Conservation (phyloP, 352 stramenopile genomes). For the Globisporangium splendens region DNA sequence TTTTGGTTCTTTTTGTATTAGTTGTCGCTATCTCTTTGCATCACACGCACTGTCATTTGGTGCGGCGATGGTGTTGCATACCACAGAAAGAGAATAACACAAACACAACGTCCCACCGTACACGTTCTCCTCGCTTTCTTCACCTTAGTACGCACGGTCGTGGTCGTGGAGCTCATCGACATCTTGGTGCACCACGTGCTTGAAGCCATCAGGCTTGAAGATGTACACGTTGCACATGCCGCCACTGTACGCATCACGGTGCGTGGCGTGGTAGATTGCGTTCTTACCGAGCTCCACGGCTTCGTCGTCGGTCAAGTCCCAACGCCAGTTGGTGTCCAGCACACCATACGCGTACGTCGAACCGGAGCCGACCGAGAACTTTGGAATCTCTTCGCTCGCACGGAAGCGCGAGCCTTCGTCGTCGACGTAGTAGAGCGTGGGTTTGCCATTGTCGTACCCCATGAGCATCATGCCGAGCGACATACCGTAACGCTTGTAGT, state of each 20-base stretch:
- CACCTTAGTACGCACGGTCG: slow-evolving; percentile 37
- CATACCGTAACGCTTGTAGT: slow-evolving; percentile 91
- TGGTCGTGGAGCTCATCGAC: slow-evolving; percentile 98
- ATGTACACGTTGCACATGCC: slow-evolving; percentile 96
- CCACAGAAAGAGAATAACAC: no score
- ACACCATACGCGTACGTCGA: slow-evolving; percentile 99
- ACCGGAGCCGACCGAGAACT: slow-evolving; percentile 98
- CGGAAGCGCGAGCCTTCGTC: slow-evolving; percentile 98
- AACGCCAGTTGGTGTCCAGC: slow-evolving; percentile 96
- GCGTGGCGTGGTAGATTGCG: slow-evolving; percentile 99
- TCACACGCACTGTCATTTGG: no score
- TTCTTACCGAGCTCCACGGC: slow-evolving; percentile 98
- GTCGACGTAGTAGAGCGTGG: slow-evolving; percentile 99
- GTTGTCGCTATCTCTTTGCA: no score
- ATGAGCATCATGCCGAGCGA: slow-evolving; percentile 99
- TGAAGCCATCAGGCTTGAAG: slow-evolving; percentile 97
- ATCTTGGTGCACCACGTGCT: slow-evolving; percentile 96
- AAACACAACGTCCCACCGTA: no score
- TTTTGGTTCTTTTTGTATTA: no score
- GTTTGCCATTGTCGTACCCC: slow-evolving; percentile 97
- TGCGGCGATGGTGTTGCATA: no score
- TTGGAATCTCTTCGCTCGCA: slow-evolving; percentile 91
- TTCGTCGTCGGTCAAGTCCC: slow-evolving; percentile 97
- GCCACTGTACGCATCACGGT: slow-evolving; percentile 98
- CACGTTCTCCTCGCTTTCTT: no score